These are phyloP conservation scores for Antrodiella citrinella DNA, from an alignment of 768 basidiomycete genomes.

Conservation along the genomic window DNA sequence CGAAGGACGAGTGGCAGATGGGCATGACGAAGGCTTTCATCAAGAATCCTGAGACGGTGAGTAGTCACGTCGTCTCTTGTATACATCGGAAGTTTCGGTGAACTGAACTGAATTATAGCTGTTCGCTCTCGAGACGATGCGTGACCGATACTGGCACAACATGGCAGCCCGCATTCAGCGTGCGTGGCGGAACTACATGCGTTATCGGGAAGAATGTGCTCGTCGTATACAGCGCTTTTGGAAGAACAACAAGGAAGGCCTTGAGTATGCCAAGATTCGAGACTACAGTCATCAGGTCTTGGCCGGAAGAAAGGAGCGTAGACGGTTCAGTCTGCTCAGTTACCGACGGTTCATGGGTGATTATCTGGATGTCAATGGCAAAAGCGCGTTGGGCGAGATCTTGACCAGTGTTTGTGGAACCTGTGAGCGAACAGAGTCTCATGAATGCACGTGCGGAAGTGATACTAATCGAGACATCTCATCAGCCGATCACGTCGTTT, in stretches of 20 bases:
- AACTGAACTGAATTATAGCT: conserved; percentile 41
- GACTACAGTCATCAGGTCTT: conserved; percentile 93
- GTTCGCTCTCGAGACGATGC: conserved; percentile 97
- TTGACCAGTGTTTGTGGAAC: conserved; percentile 59
- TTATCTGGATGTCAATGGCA: conserved; percentile 86
- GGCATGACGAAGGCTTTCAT: conserved; percentile 98
- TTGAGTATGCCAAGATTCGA: conserved; percentile 84
- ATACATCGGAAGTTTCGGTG: too few species aligned
- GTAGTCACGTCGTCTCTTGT: conserved; percentile 19
- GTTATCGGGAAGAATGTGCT: conserved; percentile 93
- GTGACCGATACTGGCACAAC: conserved; percentile 99
- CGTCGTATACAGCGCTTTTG: conserved; percentile 95
- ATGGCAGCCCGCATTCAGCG: conserved; percentile 97
- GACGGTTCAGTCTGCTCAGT: conserved; percentile 88
- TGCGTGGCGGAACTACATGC: conserved; percentile 91
- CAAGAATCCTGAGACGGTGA: conserved; percentile 96
- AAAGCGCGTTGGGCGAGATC: conserved; percentile 69
- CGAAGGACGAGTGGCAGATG: conserved; percentile 99
- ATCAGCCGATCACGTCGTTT: conserved; percentile 69
- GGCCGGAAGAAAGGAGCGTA: conserved; percentile 85
- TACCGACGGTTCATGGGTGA: conserved; percentile 95
- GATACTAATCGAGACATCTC: neutral
- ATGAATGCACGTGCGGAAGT: neutral
- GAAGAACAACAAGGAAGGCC: conserved; percentile 94
- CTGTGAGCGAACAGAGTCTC: conserved; percentile 43